Evolutionary conservation across 2,329 filamentous ascomycete species (phyloP).

Genomic region (Ilyonectria sp.): DNA sequence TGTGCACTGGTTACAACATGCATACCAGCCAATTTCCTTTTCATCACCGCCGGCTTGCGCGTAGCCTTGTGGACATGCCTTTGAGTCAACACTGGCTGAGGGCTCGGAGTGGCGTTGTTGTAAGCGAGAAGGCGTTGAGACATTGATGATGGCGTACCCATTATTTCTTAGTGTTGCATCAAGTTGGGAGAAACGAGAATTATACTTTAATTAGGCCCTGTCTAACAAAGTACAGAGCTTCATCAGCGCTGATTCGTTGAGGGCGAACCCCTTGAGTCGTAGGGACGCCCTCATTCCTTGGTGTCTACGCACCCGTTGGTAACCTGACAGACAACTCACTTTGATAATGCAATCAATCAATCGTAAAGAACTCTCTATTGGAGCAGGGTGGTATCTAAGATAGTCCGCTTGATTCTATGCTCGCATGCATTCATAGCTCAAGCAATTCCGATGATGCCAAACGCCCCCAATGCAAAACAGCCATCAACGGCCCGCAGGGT

Average conservation of each 20-base stretch:
- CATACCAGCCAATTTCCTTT: background rate
- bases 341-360: background rate
- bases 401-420: slow-evolving; percentile 22
- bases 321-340: background rate
- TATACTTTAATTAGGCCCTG: background rate
- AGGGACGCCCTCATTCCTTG: background rate
- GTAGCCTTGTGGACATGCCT: background rate
- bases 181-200: background rate
- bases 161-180: background rate
- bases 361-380: slow-evolving; percentile 10
- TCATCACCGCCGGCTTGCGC: background rate
- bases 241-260: background rate
- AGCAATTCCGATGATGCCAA: slow-evolving; percentile 31
- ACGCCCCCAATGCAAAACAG: slow-evolving; percentile 40
- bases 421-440: slow-evolving; percentile 23
- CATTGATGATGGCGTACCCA: slow-evolving; percentile 1
- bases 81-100: background rate
- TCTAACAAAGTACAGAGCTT: background rate
- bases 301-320: background rate
- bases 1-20: background rate
- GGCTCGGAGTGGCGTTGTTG: background rate
- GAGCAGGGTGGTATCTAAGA: slow-evolving; percentile 25
- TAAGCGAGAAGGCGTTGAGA: slow-evolving; percentile 13
- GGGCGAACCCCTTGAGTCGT: background rate
- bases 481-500: background rate